These are phyloP conservation scores for Clavispora phyllophila DNA, from an alignment of 805 yeast species.

Conservation along the genomic window DNA sequence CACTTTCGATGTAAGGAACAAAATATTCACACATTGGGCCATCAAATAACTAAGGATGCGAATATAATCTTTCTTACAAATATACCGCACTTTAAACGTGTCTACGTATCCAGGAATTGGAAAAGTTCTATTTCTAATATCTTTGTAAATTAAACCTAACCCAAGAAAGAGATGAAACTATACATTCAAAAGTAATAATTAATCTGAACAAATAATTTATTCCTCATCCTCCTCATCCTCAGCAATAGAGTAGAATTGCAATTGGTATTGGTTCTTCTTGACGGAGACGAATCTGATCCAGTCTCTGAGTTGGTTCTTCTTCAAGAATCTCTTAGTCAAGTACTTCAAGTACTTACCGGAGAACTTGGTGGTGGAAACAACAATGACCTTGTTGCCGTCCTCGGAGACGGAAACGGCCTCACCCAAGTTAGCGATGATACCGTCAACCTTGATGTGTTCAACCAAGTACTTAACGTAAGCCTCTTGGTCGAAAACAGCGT, in stretches of 20 bases:
- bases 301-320: constrained; percentile 99
- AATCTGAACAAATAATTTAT: constrained; percentile 38
- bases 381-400: constrained; percentile 85
- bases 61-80: too few species aligned
- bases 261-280: constrained; percentile 91
- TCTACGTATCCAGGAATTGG: not conserved
- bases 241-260: constrained; percentile 98
- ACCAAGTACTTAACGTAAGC: constrained; percentile 96
- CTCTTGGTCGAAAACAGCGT: constrained; percentile 96
- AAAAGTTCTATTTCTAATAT: not conserved
- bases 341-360: constrained; percentile 99
- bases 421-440: constrained; percentile 95
- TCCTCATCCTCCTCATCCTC: constrained; percentile 88
- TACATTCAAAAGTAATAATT: not conserved
- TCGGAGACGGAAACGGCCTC: constrained; percentile 82
- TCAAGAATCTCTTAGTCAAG: constrained; percentile 99
- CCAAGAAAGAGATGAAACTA: constrained; percentile 2
- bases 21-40: too few species aligned
- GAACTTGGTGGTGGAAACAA: constrained; percentile 90
- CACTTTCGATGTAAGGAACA: too few species aligned
- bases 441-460: constrained; percentile 99
- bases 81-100: too few species aligned
- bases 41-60: too few species aligned
- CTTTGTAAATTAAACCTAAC: constrained; percentile 4
- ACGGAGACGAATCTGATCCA: constrained; percentile 99